These are phyloP conservation scores for Salix viminalis DNA, from an alignment of 345 rosid species.

Conservation along the genomic window DNA sequence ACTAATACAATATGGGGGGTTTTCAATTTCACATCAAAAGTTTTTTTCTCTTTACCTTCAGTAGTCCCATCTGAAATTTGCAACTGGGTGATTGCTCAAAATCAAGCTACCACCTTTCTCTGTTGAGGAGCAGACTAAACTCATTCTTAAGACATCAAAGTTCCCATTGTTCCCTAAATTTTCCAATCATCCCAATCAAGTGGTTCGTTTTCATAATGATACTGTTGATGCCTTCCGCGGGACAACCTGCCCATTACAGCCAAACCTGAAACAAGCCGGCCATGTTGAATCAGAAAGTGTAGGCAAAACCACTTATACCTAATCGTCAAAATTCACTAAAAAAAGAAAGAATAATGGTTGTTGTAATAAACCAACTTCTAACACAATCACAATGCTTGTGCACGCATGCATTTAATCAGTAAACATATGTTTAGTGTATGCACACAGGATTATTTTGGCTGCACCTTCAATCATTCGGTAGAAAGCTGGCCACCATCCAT, in stretches of 20 bases:
- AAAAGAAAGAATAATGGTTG: neutral
- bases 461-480: constrained; percentile 87
- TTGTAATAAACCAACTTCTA: neutral
- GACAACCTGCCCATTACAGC: constrained; percentile 70
- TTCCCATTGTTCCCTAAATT: constrained; percentile 16
- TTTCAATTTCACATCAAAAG: neutral
- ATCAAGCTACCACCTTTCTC: neutral
- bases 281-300: neutral
- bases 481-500: constrained; percentile 89
- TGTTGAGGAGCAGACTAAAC: too few relatives aligned
- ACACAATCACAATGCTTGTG: neutral
- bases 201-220: constrained; percentile 37
- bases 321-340: neutral
- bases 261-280: constrained; percentile 50
- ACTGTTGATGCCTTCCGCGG: constrained; percentile 41
- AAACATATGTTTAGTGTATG: neutral
- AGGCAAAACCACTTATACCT: neutral
- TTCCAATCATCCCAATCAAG: constrained; percentile 49
- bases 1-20: neutral
- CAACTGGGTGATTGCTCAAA: neutral
- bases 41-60: neutral
- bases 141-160: too few relatives aligned
- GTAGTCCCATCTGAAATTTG: neutral
- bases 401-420: neutral
- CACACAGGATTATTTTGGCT: neutral